Evolutionary conservation across 176 grass and related monocot genomes (phyloP).

Genomic region (Ampelocalamus luodianensis): DNA sequence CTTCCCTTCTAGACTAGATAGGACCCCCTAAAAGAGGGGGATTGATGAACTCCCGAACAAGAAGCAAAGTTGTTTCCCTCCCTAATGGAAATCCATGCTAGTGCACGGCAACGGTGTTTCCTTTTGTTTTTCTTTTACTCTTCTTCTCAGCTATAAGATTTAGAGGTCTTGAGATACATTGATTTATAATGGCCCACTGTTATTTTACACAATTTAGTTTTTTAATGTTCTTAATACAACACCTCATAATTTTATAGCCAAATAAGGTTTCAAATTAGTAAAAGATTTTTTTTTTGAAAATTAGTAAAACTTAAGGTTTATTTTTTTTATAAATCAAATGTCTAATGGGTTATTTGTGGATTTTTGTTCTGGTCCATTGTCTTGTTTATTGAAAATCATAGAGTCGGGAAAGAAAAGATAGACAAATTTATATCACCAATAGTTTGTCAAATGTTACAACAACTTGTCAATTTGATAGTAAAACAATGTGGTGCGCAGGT

Average conservation of each 20-base stretch:
- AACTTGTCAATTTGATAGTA: neutral
- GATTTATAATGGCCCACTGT: neutral
- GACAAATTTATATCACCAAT: neutral
- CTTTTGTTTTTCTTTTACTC: neutral
- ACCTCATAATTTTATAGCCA: neutral
- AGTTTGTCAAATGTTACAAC: neutral
- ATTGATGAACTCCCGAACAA: slow-evolving; percentile 52
- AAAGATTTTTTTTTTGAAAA: too few species aligned
- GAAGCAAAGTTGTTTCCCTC: slow-evolving; percentile 51
- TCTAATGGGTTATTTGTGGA: neutral
- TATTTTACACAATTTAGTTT: neutral
- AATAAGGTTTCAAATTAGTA: neutral
- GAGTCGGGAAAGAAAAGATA: neutral
- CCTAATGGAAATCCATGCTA: slow-evolving; percentile 38
- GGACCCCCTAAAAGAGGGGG: slow-evolving; percentile 38
- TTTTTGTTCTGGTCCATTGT: neutral
- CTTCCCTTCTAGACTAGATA: slow-evolving; percentile 49
- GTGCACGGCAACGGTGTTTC: slow-evolving; percentile 21
- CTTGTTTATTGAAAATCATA: neutral
- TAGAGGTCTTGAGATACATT: neutral
- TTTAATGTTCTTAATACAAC: neutral
- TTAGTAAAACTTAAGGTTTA: neutral
- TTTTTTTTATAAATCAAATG: neutral
- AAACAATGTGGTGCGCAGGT: neutral
- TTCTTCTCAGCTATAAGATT: neutral